Evolutionary conservation across 108 stramenopile species (phyloP), one percentile per base, ranked within the genome.

Genomic region (Cylindrotheca fusiformis): DNA sequence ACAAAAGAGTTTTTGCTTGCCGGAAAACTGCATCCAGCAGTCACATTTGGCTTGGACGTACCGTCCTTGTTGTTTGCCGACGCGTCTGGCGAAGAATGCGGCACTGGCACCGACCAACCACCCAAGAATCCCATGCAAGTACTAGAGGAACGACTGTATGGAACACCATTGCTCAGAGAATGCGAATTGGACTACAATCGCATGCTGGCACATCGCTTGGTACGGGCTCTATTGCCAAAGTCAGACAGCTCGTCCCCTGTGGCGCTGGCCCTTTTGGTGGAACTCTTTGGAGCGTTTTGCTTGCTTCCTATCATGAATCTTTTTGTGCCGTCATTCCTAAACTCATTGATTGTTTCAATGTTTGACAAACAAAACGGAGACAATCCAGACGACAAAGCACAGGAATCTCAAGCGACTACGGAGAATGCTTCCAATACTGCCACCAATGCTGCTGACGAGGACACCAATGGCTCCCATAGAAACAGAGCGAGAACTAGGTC

Each of bases 41-140:
- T 93, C 14, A 90, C 87, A n/a, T 93, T 93, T 76, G 92, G 92
- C 20, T 49, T 93, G 32, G 92, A 93, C 69, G 85, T 93, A 8
- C 92, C 92, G 3, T 80, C 83, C 20, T 64, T 93, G 6, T 60
- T 93, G 23, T 93, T 93, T 73, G 88, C 88, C 5, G 88, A 93
- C 65, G 77, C 92, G 12, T 27, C 63, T 4, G 91, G 82, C 2
- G 72, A 71, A 55, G 88, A 88, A 30, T 93, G 86, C 68, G 79
- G 76, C 22, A 52, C 56, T 26, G 73, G 67, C 6, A 55, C 46
- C 1, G 48, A 63, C 3, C 12, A 44, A 1, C 4, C 21, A n/a
- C 52, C 74, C 65, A 44, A 61, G 4, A 74, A 86, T 41, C 77
- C 81, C 50, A 80, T 69, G 27, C 56, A 68, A 20, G 69, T 93